Conservation (phyloP, 208 protist species). For the Trypanosoma cruzi region DNA sequence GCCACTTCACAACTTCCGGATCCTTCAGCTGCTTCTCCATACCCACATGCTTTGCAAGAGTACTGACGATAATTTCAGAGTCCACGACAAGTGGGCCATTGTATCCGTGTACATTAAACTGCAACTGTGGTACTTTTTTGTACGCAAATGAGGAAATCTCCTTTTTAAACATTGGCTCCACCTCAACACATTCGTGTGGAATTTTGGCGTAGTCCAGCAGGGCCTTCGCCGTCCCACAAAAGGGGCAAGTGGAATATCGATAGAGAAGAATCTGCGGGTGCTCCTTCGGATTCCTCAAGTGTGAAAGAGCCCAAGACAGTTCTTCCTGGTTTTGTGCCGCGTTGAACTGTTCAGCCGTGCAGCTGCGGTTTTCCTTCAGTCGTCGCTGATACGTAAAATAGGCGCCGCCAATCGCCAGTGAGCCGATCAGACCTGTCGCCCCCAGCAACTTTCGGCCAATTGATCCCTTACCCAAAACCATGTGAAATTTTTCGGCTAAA, state of each 20-base stretch:
- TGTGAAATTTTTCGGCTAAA: not conserved
- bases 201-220: conserved; percentile 86
- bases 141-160: conserved; percentile 72
- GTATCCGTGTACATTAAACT: conserved; percentile 56
- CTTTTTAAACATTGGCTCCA: conserved; percentile 91
- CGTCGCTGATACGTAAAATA: conserved; percentile 80
- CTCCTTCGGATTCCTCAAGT: conserved; percentile 45
- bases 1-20: conserved; percentile 73
- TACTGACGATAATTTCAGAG: conserved; percentile 82
- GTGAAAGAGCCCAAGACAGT: conserved; percentile 50
- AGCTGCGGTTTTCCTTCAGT: conserved; percentile 74
- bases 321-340: conserved; percentile 59
- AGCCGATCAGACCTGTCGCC: conserved; percentile 29
- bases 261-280: conserved; percentile 56
- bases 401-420: conserved; percentile 48
- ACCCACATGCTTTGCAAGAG: conserved; percentile 60
- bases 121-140: conserved; percentile 92
- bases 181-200: conserved; percentile 79
- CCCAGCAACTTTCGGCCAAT: conserved; percentile 47
- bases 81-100: conserved; percentile 77
- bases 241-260: conserved; percentile 92
- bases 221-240: conserved; percentile 87
- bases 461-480: conserved; percentile 55
- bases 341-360: conserved; percentile 80
- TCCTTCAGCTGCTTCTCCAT: conserved; percentile 63